Conservation (phyloP, 78 protist species). For the Creolimax fragrantissima region DNA sequence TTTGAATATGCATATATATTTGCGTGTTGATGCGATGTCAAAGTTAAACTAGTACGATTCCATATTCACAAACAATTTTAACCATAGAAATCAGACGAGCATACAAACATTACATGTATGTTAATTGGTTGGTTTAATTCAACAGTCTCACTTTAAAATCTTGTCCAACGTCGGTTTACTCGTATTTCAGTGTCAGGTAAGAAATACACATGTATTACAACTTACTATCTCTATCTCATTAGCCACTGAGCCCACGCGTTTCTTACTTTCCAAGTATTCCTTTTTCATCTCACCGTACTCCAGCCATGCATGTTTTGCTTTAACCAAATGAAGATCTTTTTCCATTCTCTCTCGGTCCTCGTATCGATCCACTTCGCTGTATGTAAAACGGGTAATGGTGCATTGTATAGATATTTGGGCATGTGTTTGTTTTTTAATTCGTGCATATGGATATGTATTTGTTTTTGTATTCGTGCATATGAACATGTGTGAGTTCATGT, state of each 20-base stretch:
- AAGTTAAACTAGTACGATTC: too few relatives aligned
- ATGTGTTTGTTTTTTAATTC: background rate
- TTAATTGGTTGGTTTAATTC: too few relatives aligned
- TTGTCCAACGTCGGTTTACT: too few relatives aligned
- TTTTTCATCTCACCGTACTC: background rate
- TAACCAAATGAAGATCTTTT: conserved; percentile 9
- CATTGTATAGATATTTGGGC: background rate
- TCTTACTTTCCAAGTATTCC: background rate
- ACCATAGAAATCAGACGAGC: too few relatives aligned
- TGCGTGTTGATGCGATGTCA: too few relatives aligned
- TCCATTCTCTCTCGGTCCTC: conserved; percentile 34
- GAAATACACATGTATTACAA: background rate
- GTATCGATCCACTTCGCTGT: conserved; percentile 20
- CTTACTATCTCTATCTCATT: background rate
- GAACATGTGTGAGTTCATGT: background rate
- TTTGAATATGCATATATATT: too few relatives aligned
- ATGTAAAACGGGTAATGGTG: background rate
- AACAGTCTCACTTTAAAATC: too few relatives aligned
- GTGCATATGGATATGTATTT: background rate
- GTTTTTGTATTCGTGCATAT: background rate
- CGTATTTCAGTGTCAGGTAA: background rate
- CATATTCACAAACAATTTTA: too few relatives aligned
- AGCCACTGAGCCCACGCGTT: background rate
- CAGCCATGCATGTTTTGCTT: conserved; percentile 38
- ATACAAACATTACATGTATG: too few relatives aligned